Base-by-base conservation (phyloP, 2,329 filamentous ascomycete genomes). In the Thelonectria olida region DNA sequence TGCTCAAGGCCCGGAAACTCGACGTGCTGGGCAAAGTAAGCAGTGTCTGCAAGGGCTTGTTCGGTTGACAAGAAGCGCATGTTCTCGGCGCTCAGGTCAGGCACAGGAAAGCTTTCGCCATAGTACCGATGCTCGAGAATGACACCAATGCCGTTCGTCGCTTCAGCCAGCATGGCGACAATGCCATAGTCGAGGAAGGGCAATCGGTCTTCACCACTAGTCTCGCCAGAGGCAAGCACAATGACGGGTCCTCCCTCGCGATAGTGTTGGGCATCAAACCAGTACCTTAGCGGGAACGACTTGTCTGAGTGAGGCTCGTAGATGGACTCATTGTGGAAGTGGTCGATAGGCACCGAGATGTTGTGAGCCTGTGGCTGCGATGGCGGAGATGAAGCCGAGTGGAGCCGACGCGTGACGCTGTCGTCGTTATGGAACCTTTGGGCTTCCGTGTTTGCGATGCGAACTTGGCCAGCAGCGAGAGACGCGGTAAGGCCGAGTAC, bases 101-200 rank as follows among this genome's bases (percentile, higher is more conserved):
- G 74, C 0, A 86, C 85, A 0, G 92, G 92, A 55, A 90, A 88
- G 73, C 91, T 94, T 12, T 82, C 83, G 57, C 93, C 93, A 72
- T 97, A 97, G 81, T 96, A 97, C 27, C 93, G 87, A 72, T 97
- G 93, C 79, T 97, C 93, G 3, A 97, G 84, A 47, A 97, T 85
- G 2, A 97, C 90, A 3, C 89, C 92, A 23, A 97, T 78, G 1
- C 93, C 93, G 58, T 88, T 80, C 0, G 90, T 92, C 1, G 90
- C 90, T 67, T 89, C 80, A 4, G 90, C 85, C 17, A 97, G 81
- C 65, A 92, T 84, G 34, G 88, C 83, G 1, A 92, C 81, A 53
- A 97, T 90, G 53, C 93, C 93, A 74, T 96, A 92, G 67, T 93
- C 87, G 9, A 97, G 78, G 72, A 85, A 95, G 0, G 85, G 84